Base-by-base conservation (phyloP, 2,329 filamentous ascomycete species). In the Scedosporium aurantiacum region DNA sequence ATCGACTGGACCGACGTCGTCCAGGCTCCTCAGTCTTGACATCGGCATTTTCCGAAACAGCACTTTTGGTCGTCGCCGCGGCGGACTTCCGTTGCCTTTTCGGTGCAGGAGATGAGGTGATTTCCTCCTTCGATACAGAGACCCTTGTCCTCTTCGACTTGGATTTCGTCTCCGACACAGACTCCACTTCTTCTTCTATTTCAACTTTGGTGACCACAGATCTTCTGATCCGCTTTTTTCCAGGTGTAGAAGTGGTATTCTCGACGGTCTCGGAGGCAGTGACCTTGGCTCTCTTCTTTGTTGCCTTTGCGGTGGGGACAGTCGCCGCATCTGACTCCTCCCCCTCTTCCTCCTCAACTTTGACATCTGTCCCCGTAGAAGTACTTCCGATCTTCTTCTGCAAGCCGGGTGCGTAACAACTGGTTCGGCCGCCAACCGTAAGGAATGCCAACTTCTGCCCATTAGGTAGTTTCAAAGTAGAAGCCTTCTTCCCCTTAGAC, bases 371-470 rank as follows among this genome's bases (percentile, higher is more conserved):
- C 4, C 37, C 60, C 6, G 61, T 56, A 41, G 61, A 62, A 47
- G 61, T 63, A 62, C 64, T 57, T 61, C 63, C 65, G 0, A 73
- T 82, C 78, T 96, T 96, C 78, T 91, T 96, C 76, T 97, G 94
- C 28, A 94, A 76, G 12, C 80, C 84, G 0, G 91, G 91, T 0
- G 95, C 91, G 60, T 93, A 88, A 57, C 92, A 96, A 69, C 90
- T 96, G 3, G 94, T 97, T 55, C 94, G 80, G 1, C 93, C 92
- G 0, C 93, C 93, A 0, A 97, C 93, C 0, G 88, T 97, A 57
- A 97, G 74, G 69, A 93, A 94, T 0, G 86, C 85, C 55, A 97
- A 86, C 73, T 88, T 91, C 65, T 91, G 87, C 0, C 94, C 94
- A 65, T 85, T 95, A 0, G 93, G 93, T 28, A 97, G 74, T 4